Evolutionary conservation across 495 filamentous ascomycete genomes (phyloP).

Genomic region (Pyrenula massariospora): DNA sequence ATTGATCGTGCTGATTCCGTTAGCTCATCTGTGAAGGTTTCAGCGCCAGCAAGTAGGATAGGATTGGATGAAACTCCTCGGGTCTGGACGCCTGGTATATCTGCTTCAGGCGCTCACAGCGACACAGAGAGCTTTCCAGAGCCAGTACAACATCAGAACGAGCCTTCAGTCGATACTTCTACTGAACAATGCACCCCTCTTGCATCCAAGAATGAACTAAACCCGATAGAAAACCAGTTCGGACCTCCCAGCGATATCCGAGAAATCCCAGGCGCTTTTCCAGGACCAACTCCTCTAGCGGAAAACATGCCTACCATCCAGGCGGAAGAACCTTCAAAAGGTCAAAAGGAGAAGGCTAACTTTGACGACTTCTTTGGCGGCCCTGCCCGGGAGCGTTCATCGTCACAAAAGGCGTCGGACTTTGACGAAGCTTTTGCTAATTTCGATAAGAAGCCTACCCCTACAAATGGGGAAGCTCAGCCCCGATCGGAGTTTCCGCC

Average conservation of each 20-base stretch:
- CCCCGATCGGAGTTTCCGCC: slow-evolving; percentile 72
- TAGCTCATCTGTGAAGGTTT: slow-evolving; percentile 67
- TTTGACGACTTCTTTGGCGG: slow-evolving; percentile 45
- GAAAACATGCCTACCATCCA: slow-evolving; percentile 2
- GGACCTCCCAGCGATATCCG: slow-evolving; percentile 4
- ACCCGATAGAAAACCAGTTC: not conserved
- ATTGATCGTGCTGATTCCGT: slow-evolving; percentile 50
- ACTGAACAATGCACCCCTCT: not conserved
- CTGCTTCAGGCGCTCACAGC: not conserved
- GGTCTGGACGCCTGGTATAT: slow-evolving; percentile 39
- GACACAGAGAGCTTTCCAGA: not conserved
- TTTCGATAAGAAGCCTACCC: slow-evolving; percentile 7
- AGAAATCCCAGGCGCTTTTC: slow-evolving; percentile 45
- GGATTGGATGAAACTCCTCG: slow-evolving; percentile 40
- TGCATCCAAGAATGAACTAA: not conserved
- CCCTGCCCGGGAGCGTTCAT: slow-evolving; percentile 40
- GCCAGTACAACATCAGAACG: not conserved
- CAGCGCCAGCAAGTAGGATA: slow-evolving; percentile 66
- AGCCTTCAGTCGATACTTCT: not conserved
- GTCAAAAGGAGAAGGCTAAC: slow-evolving; percentile 19
- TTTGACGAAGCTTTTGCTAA: slow-evolving; percentile 36
- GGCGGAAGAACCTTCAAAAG: not conserved
- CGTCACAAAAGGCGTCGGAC: slow-evolving; percentile 43
- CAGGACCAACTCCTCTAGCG: slow-evolving; percentile 29
- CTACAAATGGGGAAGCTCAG: slow-evolving; percentile 18